Percentiles rank a stretch among this genome's conserved stretches.
These are phyloP conservation scores for Neospermospora avenae DNA, from an alignment of 2,329 filamentous ascomycete genomes.

Conservation along the genomic window DNA sequence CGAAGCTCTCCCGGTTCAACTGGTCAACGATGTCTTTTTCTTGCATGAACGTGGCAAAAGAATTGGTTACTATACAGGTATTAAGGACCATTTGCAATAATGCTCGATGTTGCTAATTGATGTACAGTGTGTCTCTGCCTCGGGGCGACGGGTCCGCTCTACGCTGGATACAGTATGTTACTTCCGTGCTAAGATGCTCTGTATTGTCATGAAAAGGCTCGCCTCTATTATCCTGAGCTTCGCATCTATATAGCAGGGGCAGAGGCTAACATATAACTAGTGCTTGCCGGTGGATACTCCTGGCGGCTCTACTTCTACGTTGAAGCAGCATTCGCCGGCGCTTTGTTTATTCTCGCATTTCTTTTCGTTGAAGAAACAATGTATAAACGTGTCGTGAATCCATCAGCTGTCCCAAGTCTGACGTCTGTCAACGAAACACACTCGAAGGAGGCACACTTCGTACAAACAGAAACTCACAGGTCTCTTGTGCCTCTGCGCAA, in stretches of 20 bases:
- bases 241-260: no score
- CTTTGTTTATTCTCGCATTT: conserved; percentile 43
- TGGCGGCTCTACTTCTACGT: conserved; percentile 63
- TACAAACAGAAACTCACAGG: conserved; percentile 30
- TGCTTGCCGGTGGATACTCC: conserved; percentile 55
- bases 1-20: conserved; percentile 35
- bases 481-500: conserved; percentile 37
- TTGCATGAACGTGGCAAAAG: conserved; percentile 48
- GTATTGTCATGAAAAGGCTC: no score
- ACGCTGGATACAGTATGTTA: conserved; percentile 49
- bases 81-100: background rate
- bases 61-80: conserved; percentile 54
- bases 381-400: conserved; percentile 42
- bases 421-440: conserved; percentile 10
- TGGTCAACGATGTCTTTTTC: conserved; percentile 45
- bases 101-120: background rate
- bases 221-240: no score
- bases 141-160: conserved; percentile 53
- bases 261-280: no score
- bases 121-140: conserved; percentile 48
- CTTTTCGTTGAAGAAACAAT: conserved; percentile 59
- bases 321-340: conserved; percentile 49
- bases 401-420: conserved; percentile 15
- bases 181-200: no score
- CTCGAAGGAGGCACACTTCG: conserved; percentile 16